Evolutionary conservation across 2,329 filamentous ascomycete genomes (phyloP).

Genomic region (Penicillium concentricum): DNA sequence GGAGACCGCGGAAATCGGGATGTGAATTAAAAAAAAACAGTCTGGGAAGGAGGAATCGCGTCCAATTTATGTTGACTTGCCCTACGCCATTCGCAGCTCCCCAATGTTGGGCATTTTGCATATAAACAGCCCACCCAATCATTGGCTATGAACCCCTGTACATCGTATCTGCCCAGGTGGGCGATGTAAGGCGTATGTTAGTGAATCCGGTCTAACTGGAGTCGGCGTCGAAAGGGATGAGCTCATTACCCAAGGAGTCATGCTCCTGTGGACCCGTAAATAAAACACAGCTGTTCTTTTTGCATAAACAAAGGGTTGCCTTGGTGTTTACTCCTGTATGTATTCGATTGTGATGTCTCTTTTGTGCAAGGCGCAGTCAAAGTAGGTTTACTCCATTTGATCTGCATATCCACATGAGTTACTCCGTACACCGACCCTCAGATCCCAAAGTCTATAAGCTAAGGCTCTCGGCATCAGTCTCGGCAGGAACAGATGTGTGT

Average conservation of each 20-base stretch:
- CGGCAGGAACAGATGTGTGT: neutral
- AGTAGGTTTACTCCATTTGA: neutral
- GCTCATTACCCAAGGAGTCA: neutral
- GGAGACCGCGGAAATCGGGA: neutral
- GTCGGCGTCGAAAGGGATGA: slow-evolving; percentile 5
- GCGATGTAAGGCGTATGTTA: slow-evolving; percentile 28
- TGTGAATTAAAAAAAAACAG: neutral
- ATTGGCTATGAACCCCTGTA: slow-evolving; percentile 8
- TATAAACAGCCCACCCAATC: slow-evolving; percentile 16
- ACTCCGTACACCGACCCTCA: neutral
- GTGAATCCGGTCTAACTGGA: slow-evolving; percentile 8
- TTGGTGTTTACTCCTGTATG: neutral
- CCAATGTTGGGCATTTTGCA: neutral
- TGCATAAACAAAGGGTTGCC: neutral
- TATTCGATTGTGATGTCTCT: neutral
- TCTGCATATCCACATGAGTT: slow-evolving; percentile 4
- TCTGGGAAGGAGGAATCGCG: neutral
- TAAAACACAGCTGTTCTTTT: slow-evolving; percentile 7
- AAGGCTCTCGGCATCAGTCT: neutral
- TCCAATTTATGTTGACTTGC: slow-evolving; percentile 8
- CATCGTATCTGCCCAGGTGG: slow-evolving; percentile 12
- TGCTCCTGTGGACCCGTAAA: slow-evolving; percentile 14
- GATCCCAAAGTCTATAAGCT: neutral
- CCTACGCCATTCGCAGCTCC: slow-evolving; percentile 1
- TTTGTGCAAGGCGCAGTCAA: slow-evolving; percentile 2